Evolutionary conservation across 306 rosid genomes (phyloP), one percentile per base, ranked within the genome.

Genomic region (Coriaria nepalensis): DNA sequence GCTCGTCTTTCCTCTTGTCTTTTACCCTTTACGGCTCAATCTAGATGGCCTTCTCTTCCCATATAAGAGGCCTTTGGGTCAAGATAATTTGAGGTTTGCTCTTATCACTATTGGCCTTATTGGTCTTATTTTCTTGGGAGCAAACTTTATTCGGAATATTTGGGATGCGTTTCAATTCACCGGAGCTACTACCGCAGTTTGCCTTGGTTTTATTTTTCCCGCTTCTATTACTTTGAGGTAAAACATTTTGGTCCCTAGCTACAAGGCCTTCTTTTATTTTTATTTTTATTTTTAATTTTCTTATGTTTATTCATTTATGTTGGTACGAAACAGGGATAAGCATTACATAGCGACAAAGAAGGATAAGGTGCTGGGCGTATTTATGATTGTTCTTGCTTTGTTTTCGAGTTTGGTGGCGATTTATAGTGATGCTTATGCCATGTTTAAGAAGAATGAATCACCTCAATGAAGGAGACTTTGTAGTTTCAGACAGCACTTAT

Each of bases 121-220:
- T 49, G 7, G 34, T 8, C 8, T 61, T 10, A 53, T 62, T 53
- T 64, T 69, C 72, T 38, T 65, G 61, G 80, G 69, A 35, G 76
- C 80, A 49, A 69, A 52, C 47, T 65, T 53, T 64, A 65, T 74
- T 43, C 75, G 72, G 13, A 69, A 55, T 55, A 74, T 65, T 9
- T 74, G 80, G 79, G 76, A 61, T 9, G 80, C 75, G 43, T 74
- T 74, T 45, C 67, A 74, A 45, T 69, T 74, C 59, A 61, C 63
- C 15, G 80, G 80, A 56, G 69, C 73, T 32, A 74, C 73, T 14
- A 61, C 67, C 49, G 75, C 67, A 14, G 76, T 63, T 35, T 59
- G 67, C 45, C 40, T 74, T 35, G 80, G 64, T 5, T 74, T 74
- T 72, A 65, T 74, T 47, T 74, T 74, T 47, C 80, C 80, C 35